Evolutionary conservation across 73 alveolate species (phyloP).

Genomic region (Tetrahymena malaccensis): DNA sequence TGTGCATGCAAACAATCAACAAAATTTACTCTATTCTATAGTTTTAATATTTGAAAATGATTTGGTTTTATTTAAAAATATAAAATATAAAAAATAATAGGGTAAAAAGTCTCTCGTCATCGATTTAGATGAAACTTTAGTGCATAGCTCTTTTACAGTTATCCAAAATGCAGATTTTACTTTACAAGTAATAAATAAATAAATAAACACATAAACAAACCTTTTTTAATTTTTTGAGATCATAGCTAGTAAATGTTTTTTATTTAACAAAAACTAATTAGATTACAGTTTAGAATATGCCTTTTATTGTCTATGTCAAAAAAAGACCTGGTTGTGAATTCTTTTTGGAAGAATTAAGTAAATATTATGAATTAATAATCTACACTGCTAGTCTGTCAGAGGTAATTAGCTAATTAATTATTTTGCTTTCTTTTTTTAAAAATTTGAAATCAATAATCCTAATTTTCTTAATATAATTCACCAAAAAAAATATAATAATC

Average conservation of each 20-base stretch:
- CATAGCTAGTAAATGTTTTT: neutral
- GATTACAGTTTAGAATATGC: neutral
- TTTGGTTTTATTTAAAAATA: too few relatives aligned
- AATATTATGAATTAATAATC: conserved; percentile 23
- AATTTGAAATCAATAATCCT: neutral
- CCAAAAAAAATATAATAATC: neutral
- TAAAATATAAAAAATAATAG: neutral
- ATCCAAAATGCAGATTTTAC: conserved; percentile 16
- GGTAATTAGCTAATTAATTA: neutral
- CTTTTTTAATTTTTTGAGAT: neutral
- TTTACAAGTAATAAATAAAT: conserved; percentile 8
- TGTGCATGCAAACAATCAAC: neutral
- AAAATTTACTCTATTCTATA: too few relatives aligned
- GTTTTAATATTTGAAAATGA: too few relatives aligned
- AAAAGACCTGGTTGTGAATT: conserved; percentile 40
- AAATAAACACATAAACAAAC: too few relatives aligned
- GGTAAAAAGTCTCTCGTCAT: conserved; percentile 51
- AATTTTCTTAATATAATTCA: neutral
- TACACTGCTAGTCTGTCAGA: conserved; percentile 44
- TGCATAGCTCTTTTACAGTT: conserved; percentile 46
- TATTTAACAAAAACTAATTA: neutral
- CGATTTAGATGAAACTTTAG: conserved; percentile 62
- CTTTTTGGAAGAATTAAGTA: conserved; percentile 14
- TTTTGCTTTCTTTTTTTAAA: neutral
- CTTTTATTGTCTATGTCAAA: conserved; percentile 19